Conservation (phyloP, 495 filamentous ascomycete genomes). For the Penicillium odoratum region DNA sequence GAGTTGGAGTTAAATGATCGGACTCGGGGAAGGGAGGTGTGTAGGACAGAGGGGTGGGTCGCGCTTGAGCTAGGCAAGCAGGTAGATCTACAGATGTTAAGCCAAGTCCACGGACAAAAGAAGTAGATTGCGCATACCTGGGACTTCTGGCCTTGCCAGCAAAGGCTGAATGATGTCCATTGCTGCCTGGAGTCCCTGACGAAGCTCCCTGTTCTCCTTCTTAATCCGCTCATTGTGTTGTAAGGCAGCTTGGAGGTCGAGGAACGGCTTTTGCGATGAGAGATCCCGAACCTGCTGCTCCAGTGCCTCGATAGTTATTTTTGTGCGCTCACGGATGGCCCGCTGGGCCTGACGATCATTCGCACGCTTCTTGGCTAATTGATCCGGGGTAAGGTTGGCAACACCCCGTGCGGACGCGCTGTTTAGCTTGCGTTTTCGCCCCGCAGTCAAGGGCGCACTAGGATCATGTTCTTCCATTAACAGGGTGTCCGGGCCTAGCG, state of each 20-base stretch:
- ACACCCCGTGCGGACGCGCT: slow-evolving; percentile 64
- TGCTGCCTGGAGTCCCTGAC: slow-evolving; percentile 57
- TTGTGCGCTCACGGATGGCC: slow-evolving; percentile 80
- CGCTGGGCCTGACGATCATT: slow-evolving; percentile 89
- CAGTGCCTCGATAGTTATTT: slow-evolving; percentile 74
- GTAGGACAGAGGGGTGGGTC: slow-evolving; percentile 22
- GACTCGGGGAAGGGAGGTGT: slow-evolving; percentile 30
- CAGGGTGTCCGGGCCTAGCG: slow-evolving; percentile 29
- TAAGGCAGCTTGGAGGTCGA: slow-evolving; percentile 70
- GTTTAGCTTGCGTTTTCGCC: slow-evolving; percentile 51
- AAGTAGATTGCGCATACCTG: slow-evolving; percentile 19
- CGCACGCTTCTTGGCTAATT: slow-evolving; percentile 76
- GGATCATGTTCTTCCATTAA: slow-evolving; percentile 18
- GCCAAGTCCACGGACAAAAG: neutral
- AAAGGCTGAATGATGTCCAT: slow-evolving; percentile 67
- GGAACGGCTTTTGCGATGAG: slow-evolving; percentile 73
- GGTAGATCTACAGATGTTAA: slow-evolving; percentile 20
- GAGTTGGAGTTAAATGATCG: slow-evolving; percentile 22
- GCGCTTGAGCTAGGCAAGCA: slow-evolving; percentile 16
- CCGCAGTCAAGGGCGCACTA: slow-evolving; percentile 26
- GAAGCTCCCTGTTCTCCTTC: slow-evolving; percentile 70
- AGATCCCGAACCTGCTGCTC: slow-evolving; percentile 71
- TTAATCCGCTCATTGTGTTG: slow-evolving; percentile 68
- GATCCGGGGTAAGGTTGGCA: slow-evolving; percentile 69
- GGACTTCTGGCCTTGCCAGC: slow-evolving; percentile 33